A percentile compares a stretch with the other conserved stretches of the same genome.
phyloP scores from a whole-genome alignment of 2,329 filamentous ascomycete genomes.

The Penicillium decumbens region DNA sequence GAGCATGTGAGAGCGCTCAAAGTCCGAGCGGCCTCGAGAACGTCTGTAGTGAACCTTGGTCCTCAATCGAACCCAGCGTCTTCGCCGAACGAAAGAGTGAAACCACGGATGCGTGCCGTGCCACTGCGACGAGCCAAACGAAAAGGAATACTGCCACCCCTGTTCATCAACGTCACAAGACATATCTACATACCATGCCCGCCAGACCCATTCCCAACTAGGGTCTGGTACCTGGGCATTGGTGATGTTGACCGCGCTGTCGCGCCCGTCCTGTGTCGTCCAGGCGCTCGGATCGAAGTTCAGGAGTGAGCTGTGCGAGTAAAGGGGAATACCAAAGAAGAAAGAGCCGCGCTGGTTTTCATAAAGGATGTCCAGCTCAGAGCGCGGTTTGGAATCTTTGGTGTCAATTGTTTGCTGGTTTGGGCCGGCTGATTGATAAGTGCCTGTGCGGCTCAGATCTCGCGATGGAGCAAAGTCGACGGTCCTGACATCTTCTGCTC shows the following conservation, averaged over 20 bases:
- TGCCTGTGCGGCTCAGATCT: conserved; percentile 7
- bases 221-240: conserved; percentile 93
- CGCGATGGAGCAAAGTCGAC: conserved; percentile 14
- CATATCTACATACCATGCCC: conserved; percentile 69
- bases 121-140: conserved; percentile 77
- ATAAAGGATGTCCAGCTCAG: conserved; percentile 78
- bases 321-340: conserved; percentile 82
- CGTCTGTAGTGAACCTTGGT: conserved; percentile 49
- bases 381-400: conserved; percentile 25
- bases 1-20: conserved; percentile 56
- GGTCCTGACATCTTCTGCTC: conserved; percentile 12
- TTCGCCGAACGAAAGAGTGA: conserved; percentile 85
- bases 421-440: background rate
- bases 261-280: conserved; percentile 63
- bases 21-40: conserved; percentile 32
- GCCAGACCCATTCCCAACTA: conserved; percentile 85
- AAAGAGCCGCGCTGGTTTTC: conserved; percentile 93
- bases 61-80: conserved; percentile 81
- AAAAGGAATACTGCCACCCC: conserved; percentile 94
- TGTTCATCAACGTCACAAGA: conserved; percentile 79
- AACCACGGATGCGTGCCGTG: conserved; percentile 86
- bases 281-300: conserved; percentile 81
- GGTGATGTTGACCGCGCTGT: conserved; percentile 64
- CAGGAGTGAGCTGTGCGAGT: conserved; percentile 78
- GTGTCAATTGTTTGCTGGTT: conserved; percentile 6